Percentiles rank a stretch among this genome's conserved stretches.
These are phyloP conservation scores for Quillaja saponaria DNA, from an alignment of 306 rosid species.

Conservation along the genomic window DNA sequence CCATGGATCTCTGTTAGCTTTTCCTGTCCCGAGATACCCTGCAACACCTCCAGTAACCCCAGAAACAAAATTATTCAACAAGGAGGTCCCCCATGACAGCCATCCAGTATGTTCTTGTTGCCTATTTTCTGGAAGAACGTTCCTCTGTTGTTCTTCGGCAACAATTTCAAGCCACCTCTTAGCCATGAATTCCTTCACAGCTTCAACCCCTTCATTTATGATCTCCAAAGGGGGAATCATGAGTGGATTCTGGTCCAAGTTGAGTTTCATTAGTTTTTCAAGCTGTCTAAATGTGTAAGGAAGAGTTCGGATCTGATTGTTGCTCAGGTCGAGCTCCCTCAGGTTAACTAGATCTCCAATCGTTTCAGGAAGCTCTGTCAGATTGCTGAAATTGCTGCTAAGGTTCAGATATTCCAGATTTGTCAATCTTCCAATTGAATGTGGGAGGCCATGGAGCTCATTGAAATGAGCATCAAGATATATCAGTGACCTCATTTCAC, in stretches of 20 bases:
- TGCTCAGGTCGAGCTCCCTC: slow-evolving; percentile 51
- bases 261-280: slow-evolving; percentile 44
- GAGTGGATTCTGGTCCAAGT: slow-evolving; percentile 53
- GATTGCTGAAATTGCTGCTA: slow-evolving; percentile 50
- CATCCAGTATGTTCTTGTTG: slow-evolving; percentile 43
- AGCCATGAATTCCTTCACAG: slow-evolving; percentile 50
- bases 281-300: slow-evolving; percentile 48
- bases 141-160: slow-evolving; percentile 41
- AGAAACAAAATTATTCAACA: slow-evolving; percentile 41
- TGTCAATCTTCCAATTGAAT: slow-evolving; percentile 43
- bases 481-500: slow-evolving; percentile 57
- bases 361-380: slow-evolving; percentile 55
- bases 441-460: slow-evolving; percentile 53
- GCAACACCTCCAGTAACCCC: slow-evolving; percentile 42
- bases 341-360: slow-evolving; percentile 45
- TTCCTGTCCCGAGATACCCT: slow-evolving; percentile 40
- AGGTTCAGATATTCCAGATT: slow-evolving; percentile 54
- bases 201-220: slow-evolving; percentile 50
- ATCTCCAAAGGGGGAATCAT: slow-evolving; percentile 43
- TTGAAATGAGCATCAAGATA: slow-evolving; percentile 61
- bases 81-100: slow-evolving; percentile 51
- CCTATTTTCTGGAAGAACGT: slow-evolving; percentile 32
- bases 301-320: slow-evolving; percentile 53
- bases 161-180: slow-evolving; percentile 36
- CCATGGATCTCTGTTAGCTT: slow-evolving; percentile 41